These are phyloP conservation scores for Apiotrichum mycotoxinovorans DNA, from an alignment of 1,284 basidiomycete species.

Conservation along the genomic window DNA sequence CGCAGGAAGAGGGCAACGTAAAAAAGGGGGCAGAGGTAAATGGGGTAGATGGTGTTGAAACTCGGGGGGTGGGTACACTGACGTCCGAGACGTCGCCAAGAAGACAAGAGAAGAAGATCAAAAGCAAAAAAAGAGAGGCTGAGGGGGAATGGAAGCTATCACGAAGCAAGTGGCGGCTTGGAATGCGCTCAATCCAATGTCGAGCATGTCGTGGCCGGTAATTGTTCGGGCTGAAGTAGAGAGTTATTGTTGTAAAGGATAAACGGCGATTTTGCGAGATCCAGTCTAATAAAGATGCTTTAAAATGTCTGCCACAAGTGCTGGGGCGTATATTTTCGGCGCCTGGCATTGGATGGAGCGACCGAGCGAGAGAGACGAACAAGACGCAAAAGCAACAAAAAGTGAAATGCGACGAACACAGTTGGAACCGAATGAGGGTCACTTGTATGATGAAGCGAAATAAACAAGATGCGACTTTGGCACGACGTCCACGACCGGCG, in stretches of 20 bases:
- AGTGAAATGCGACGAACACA: background rate
- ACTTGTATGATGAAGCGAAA: background rate
- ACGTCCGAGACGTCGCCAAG: too few species aligned
- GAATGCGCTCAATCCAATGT: too few species aligned
- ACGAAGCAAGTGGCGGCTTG: too few species aligned
- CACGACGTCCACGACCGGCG: background rate
- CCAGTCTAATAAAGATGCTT: background rate
- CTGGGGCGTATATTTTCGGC: background rate
- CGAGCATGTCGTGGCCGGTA: background rate
- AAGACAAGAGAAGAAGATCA: too few species aligned
- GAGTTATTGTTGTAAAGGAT: background rate
- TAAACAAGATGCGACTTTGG: background rate
- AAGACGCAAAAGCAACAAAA: background rate
- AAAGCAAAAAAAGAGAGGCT: background rate
- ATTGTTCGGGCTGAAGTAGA: background rate
- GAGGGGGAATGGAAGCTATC: too few species aligned
- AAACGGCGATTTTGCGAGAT: background rate
- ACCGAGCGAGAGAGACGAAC: too few species aligned
- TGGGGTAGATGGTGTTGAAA: background rate
- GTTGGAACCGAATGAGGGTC: background rate
- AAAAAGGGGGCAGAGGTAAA: background rate
- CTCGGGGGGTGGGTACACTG: background rate
- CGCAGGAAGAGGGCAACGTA: background rate
- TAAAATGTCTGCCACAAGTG: background rate
- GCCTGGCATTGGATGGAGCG: background rate